Conservation (phyloP, 1,284 basidiomycete species). For the Heterobasidion annosum region DNA sequence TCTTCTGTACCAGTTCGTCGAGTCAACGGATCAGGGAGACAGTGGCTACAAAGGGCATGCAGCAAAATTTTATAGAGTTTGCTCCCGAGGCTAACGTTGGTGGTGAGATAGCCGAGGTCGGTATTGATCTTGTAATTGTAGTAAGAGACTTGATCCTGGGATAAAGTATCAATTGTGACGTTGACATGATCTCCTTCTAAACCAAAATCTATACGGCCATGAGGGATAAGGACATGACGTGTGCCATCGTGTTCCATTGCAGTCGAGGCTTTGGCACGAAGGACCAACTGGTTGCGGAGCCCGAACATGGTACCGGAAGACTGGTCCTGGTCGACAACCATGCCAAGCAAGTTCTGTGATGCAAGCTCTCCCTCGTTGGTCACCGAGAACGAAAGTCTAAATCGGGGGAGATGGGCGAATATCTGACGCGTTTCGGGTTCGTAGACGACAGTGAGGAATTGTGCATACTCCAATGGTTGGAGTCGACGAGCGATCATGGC, state of each 20-base stretch:
- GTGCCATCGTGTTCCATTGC: slow-evolving; percentile 9
- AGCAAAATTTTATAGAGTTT: slow-evolving; percentile 32
- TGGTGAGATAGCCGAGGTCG: slow-evolving; percentile 27
- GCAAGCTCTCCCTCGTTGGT: slow-evolving; percentile 18
- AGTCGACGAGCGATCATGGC: slow-evolving; percentile 21
- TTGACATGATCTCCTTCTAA: slow-evolving; percentile 5
- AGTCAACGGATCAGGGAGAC: slow-evolving; percentile 35
- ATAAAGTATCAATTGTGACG: slow-evolving; percentile 8
- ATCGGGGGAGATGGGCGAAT: slow-evolving; percentile 21
- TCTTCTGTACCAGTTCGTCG: slow-evolving; percentile 35
- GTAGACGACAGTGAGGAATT: slow-evolving; percentile 6
- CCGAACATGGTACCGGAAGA: slow-evolving; percentile 29
- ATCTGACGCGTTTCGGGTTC: not conserved
- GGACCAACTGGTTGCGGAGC: slow-evolving; percentile 28
- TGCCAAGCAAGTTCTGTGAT: slow-evolving; percentile 24
- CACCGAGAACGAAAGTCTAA: slow-evolving; percentile 26
- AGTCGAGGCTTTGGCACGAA: slow-evolving; percentile 16
- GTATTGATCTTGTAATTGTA: slow-evolving; percentile 28
- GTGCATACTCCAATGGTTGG: slow-evolving; percentile 19
- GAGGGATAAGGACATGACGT: slow-evolving; percentile 25
- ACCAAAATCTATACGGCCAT: slow-evolving; percentile 17
- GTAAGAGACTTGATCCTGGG: slow-evolving; percentile 4
- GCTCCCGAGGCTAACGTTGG: slow-evolving; percentile 21
- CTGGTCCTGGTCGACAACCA: slow-evolving; percentile 25
- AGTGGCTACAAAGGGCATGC: slow-evolving; percentile 34